These are phyloP conservation scores for Evernia prunastri DNA, from an alignment of 495 filamentous ascomycete species.

Conservation along the genomic window DNA sequence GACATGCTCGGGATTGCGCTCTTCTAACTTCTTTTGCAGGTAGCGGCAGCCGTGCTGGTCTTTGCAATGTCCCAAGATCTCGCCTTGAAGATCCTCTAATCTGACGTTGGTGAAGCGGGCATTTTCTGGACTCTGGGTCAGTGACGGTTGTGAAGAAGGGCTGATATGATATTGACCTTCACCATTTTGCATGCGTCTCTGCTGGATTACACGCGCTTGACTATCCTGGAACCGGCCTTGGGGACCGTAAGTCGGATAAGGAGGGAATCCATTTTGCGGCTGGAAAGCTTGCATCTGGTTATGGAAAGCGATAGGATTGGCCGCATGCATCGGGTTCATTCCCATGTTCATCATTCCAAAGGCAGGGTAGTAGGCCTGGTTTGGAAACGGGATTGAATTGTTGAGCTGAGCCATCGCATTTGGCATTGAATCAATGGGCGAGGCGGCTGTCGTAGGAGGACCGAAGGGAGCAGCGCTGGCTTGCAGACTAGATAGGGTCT, in stretches of 20 bases:
- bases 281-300: conserved; percentile 38
- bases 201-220: conserved; percentile 64
- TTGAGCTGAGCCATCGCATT: conserved; percentile 32
- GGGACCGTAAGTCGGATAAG: conserved; percentile 41
- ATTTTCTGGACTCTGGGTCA: conserved; percentile 18
- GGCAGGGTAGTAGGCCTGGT: conserved; percentile 40
- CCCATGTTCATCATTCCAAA: conserved; percentile 51
- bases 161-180: conserved; percentile 41
- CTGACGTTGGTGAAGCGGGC: conserved; percentile 67
- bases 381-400: conserved; percentile 33
- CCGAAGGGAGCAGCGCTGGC: conserved; percentile 69
- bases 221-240: conserved; percentile 50
- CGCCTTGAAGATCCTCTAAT: conserved; percentile 69
- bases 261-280: conserved; percentile 42
- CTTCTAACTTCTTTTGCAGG: conserved; percentile 94
- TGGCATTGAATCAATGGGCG: conserved; percentile 33
- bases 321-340: conserved; percentile 54
- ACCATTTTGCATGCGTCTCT: conserved; percentile 57
- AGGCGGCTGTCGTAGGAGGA: conserved; percentile 36
- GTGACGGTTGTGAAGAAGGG: neutral
- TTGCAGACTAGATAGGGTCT: conserved; percentile 66
- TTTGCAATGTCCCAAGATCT: conserved; percentile 84
- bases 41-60: conserved; percentile 96
- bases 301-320: conserved; percentile 36
- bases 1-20: conserved; percentile 71